Evolutionary conservation across 2,329 filamentous ascomycete species (phyloP).

Genomic region (Trichothecium roseum): DNA sequence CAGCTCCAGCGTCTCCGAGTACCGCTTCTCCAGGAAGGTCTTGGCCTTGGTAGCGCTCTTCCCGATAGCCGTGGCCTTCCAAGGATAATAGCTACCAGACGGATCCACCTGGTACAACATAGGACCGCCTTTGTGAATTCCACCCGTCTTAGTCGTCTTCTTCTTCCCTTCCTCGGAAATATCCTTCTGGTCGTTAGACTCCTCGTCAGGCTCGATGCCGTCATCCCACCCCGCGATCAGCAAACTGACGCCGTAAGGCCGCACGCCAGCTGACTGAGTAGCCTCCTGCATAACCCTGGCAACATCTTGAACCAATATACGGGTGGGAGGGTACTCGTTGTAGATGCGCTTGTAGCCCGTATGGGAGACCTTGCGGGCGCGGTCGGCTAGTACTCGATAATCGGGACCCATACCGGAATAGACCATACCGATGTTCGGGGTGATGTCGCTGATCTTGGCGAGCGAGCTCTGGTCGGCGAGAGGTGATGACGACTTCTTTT

Average conservation of each 20-base stretch:
- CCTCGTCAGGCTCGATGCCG: slow-evolving; percentile 77
- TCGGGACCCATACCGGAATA: slow-evolving; percentile 99
- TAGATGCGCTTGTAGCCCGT: slow-evolving; percentile 99
- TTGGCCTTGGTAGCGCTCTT: slow-evolving; percentile 98
- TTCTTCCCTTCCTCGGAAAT: slow-evolving; percentile 65
- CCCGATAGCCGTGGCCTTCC: slow-evolving; percentile 98
- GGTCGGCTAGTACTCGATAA: slow-evolving; percentile 94
- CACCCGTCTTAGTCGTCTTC: slow-evolving; percentile 77
- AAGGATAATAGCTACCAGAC: slow-evolving; percentile 97
- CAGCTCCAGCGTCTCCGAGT: slow-evolving; percentile 91
- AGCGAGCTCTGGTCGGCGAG: slow-evolving; percentile 92
- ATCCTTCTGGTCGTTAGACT: slow-evolving; percentile 49
- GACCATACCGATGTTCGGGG: slow-evolving; percentile 98
- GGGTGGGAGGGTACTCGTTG: slow-evolving; percentile 99
- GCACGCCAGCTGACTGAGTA: slow-evolving; percentile 93
- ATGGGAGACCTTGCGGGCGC: slow-evolving; percentile 95
- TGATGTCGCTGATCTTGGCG: slow-evolving; percentile 96
- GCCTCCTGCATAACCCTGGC: slow-evolving; percentile 98
- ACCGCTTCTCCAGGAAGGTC: slow-evolving; percentile 98
- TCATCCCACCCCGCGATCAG: slow-evolving; percentile 97
- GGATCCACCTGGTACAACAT: slow-evolving; percentile 98
- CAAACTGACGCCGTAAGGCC: slow-evolving; percentile 92
- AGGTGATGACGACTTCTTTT: slow-evolving; percentile 98
- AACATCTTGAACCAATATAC: slow-evolving; percentile 98
- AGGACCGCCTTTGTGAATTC: slow-evolving; percentile 88